phyloP scores from a whole-genome alignment of 495 filamentous ascomycete species.

The Lentithecium fluviatile region DNA sequence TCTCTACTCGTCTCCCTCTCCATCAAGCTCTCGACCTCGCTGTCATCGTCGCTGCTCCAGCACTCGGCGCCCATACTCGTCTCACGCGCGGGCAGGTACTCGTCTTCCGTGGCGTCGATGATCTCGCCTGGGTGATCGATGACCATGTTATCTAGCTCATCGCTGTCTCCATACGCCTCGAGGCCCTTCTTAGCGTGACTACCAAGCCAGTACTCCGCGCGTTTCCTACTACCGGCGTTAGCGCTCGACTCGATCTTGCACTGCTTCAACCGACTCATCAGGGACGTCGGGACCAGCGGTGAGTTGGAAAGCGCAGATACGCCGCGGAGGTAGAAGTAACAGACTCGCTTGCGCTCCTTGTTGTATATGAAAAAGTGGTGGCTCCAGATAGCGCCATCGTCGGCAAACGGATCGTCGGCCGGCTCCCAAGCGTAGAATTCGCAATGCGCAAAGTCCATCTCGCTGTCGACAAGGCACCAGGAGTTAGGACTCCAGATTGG shows the following conservation, averaged over 20 bases:
- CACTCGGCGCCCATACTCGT: slow-evolving; percentile 13
- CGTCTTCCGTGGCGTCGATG: slow-evolving; percentile 31
- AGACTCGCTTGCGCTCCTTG: slow-evolving; percentile 86
- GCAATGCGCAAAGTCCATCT: slow-evolving; percentile 87
- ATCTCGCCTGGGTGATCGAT: slow-evolving; percentile 35
- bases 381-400: slow-evolving; percentile 93
- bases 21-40: slow-evolving; percentile 32
- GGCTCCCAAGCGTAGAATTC: slow-evolving; percentile 82
- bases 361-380: slow-evolving; percentile 98
- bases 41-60: slow-evolving; percentile 26
- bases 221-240: slow-evolving; percentile 63
- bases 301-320: slow-evolving; percentile 77
- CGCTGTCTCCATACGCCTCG: slow-evolving; percentile 14
- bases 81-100: slow-evolving; percentile 6
- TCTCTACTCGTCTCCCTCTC: slow-evolving; percentile 15
- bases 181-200: slow-evolving; percentile 47
- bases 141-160: slow-evolving; percentile 34
- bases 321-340: slow-evolving; percentile 85
- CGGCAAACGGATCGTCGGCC: slow-evolving; percentile 76
- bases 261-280: slow-evolving; percentile 26
- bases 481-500: slow-evolving; percentile 76
- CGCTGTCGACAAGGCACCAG: slow-evolving; percentile 87
- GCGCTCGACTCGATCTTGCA: slow-evolving; percentile 24
- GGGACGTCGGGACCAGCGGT: slow-evolving; percentile 44
- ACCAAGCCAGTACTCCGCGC: slow-evolving; percentile 80